Evolutionary conservation across 495 filamentous ascomycete genomes (phyloP), one percentile per base, ranked within the genome.

Genomic region (Podospora comata): DNA sequence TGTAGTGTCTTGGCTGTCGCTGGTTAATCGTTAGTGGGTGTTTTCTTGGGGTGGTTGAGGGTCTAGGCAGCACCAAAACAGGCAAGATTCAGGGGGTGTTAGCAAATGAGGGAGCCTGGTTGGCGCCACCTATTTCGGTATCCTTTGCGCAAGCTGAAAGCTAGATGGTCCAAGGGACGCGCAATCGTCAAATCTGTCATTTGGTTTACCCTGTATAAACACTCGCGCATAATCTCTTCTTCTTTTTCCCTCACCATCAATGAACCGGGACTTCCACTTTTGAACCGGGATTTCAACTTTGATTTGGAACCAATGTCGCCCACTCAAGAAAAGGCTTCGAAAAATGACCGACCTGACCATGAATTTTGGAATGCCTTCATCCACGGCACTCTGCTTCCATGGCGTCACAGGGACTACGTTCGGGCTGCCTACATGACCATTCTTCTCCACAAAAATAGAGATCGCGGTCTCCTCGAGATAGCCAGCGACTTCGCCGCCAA

Each of bases 401-500:
- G 62, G 62, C 39, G 16, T 53, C 66, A 71, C 27, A 61, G 23
- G 27, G 53, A 68, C 15, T 71, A 71, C 28, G 20, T 71, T 34
- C 66, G 62, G 3, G 69, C 69, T n/a, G 63, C 62, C 18, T 68
- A 58, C 15, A 6, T 67, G 26, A 65, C 55, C 6, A 32, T 68
- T 7, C 0, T 66, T 1, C 30, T 32, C 0, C 64, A 27, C 0
- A 65, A 70, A 13, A 66, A 71, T 11, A 58, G 23, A 58, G 32
- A 18, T 26, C 7, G n/a, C 2, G 68, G 65, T 4, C 15, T 75
- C 4, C 67, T 71, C 5, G 73, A 75, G 7, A 48, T 71, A 6
- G 73, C 73, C 0, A 60, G 67, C 9, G 67, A 63, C 11, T 73
- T 73, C 66, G 73, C 70, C 1, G 55, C 20, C 20, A 66, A 64